Base-by-base conservation (phyloP, 768 basidiomycete species). In the Panaeolus papilionaceus region DNA sequence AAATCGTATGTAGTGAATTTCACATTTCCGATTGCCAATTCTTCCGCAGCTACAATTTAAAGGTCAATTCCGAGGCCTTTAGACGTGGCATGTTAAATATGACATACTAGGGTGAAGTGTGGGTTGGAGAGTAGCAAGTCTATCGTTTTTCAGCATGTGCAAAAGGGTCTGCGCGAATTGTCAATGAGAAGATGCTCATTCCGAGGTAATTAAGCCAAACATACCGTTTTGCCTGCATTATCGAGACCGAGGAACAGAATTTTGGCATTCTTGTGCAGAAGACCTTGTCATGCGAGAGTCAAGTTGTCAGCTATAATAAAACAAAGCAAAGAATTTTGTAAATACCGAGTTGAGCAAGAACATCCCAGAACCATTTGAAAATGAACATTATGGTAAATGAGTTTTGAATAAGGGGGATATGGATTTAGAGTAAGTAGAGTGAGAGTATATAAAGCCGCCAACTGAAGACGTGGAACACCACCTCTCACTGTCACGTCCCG, bases 141-240 rank as follows among this genome's bases (percentile, higher is more conserved):
- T 88, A 84, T 99, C 98, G 74, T 99, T 99, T 88, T 99, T 99
- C 74, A 99, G 86, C 97, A 99, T 99, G 83, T 99, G 98, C 75
- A 99, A 81, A 49, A 98, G 85, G 37, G 97, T 98, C 96, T 98
- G 66, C 28, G 61, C 38, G 39, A 58, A 61, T 58, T 51, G 51
- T 67, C 20, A 70, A 63, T 66, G 38, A 64, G 62, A 44, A 49
- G 18, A 49, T 62, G 67, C 20, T 58, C 12, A 61, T 12, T 37
- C 45, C 39, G 26, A 39, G 51, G 20, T 28, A 8, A 49, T 28
- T 39, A 12, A 38, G 38, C 26, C 1, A 4, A 42, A 67, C 92
- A 68, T 70, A 98, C 97, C 68, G 98, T 99, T 88, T 99, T 99
- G 77, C 98, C 97, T 64, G 98, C 98, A 84, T 99, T 99, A 79